Base-by-base conservation (phyloP, 345 rosid species). In the Moringa oleifera region DNA sequence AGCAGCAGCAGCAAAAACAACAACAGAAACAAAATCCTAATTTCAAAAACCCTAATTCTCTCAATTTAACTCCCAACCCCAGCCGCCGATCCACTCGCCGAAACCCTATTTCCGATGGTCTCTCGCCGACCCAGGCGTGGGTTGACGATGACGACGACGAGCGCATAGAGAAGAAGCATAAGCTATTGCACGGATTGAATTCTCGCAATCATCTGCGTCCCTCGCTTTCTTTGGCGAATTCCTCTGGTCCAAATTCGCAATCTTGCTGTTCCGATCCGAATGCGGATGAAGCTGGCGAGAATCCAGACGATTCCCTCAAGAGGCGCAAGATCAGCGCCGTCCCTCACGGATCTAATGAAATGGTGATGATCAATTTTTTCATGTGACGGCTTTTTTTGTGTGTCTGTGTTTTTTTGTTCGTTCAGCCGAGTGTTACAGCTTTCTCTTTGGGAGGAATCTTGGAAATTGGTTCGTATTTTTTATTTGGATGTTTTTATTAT, bases 81-180 rank as follows among this genome's bases (percentile, higher is more conserved):
- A 61, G 36, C 73, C 61, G 68, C 65, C 86, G 86, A 78, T 81
- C 90, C 80, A 61, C 71, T 25, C 83, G 81, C 77, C 88, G 77
- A 46, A 71, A 77, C 76, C 68, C 87, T 71, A 74, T 71, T 71
- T 57, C 69, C 41, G 58, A 68, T 59, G 77, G 72, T 2, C 64
- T 56, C 2, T 58, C 77, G 11, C 64, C 78, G 53, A 78, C 56
- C 20, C 61, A 70, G 20, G 71, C 67, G 0, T 58, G 64, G 71
- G 59, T 64, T 68, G 86, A 71, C 37, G 91, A 86, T 20, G 90
- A 92, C 19, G 96, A 80, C 15, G 97, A 90, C 20, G 95, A 90
- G 71, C 81, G 96, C 5, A 64, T 68, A 0, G 70, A 82, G 79
- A 93, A 88, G 86, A 88, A 90, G 76, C 97, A 73, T 62, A 76